Conservation (phyloP, 2,329 filamentous ascomycete genomes). For the Talaromyces piceae region DNA sequence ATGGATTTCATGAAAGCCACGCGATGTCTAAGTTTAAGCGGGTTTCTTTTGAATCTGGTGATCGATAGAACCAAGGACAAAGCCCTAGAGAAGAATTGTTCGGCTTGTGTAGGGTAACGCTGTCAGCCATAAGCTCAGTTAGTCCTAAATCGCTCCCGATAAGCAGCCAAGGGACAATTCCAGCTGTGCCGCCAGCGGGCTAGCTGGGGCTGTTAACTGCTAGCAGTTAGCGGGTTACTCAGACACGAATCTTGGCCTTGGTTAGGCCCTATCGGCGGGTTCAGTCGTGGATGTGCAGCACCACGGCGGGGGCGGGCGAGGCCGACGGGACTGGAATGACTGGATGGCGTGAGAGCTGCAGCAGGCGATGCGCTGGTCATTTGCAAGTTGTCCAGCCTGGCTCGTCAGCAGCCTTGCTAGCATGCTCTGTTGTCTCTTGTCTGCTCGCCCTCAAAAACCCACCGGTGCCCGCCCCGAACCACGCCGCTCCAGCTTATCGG, state of each 20-base stretch:
- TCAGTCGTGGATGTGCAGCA: background rate
- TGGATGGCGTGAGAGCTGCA: conserved; percentile 8
- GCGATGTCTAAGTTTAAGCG: too few species aligned
- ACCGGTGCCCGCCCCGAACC: background rate
- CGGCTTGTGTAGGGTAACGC: background rate
- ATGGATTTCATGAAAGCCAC: too few species aligned
- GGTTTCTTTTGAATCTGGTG: too few species aligned
- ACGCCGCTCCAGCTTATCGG: background rate
- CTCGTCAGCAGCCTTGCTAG: conserved; percentile 1
- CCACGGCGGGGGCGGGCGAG: background rate
- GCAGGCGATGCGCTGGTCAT: conserved; percentile 13
- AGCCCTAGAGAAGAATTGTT: background rate
- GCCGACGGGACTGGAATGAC: background rate
- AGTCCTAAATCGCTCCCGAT: background rate
- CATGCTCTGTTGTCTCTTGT: background rate
- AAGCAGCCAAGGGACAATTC: background rate
- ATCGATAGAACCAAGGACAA: background rate
- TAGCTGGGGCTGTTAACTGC: background rate
- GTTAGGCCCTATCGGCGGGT: background rate
- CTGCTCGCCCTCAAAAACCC: conserved; percentile 2
- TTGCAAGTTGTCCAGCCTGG: conserved; percentile 9
- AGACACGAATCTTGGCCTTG: background rate
- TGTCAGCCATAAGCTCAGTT: background rate
- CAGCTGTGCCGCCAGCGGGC: background rate
- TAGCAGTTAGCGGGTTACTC: background rate